phyloP scores from a whole-genome alignment of 148 eudicot species.

The Persicaria maculosa region DNA sequence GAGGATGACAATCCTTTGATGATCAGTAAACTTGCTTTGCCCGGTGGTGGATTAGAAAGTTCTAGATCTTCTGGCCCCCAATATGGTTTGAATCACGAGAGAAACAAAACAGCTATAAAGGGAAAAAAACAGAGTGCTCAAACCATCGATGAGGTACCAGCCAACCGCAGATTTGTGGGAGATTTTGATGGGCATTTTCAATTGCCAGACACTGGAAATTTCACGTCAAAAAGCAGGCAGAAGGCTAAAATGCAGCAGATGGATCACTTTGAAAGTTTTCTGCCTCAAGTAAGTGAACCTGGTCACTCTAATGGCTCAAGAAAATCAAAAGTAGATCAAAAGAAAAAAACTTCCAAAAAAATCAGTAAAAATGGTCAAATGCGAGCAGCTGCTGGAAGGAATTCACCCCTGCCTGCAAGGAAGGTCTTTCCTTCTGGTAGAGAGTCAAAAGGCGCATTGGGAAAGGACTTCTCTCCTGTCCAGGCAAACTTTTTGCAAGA shows the following conservation, averaged over 20 bases:
- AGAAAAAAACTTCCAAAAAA: constrained; percentile 20
- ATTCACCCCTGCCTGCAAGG: constrained; percentile 29
- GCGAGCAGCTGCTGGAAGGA: constrained; percentile 32
- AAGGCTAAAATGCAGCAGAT: constrained; percentile 43
- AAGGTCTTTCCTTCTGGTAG: constrained; percentile 29
- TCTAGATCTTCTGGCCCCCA: constrained; percentile 21
- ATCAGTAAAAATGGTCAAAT: constrained; percentile 39
- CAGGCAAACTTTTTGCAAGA: constrained; percentile 25
- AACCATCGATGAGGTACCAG: too few species aligned
- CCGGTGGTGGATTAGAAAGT: constrained; percentile 28
- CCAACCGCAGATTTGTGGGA: too few species aligned
- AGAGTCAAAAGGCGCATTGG: constrained; percentile 41
- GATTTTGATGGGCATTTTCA: constrained; percentile 18
- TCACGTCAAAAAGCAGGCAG: constrained; percentile 32
- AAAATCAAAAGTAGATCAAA: constrained; percentile 25
- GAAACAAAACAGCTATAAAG: too few species aligned
- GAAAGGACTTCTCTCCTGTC: constrained; percentile 30
- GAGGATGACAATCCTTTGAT: constrained; percentile 60
- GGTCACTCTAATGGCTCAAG: constrained; percentile 25
- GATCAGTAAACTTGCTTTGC: constrained; percentile 59
- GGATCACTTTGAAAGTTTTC: constrained; percentile 26
- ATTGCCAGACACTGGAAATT: constrained; percentile 25
- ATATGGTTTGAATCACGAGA: constrained; percentile 19
- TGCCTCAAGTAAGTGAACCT: constrained; percentile 23
- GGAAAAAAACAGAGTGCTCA: too few species aligned